These are phyloP conservation scores for Mallotus japonicus DNA, from an alignment of 441 rosid genomes.

Conservation along the genomic window DNA sequence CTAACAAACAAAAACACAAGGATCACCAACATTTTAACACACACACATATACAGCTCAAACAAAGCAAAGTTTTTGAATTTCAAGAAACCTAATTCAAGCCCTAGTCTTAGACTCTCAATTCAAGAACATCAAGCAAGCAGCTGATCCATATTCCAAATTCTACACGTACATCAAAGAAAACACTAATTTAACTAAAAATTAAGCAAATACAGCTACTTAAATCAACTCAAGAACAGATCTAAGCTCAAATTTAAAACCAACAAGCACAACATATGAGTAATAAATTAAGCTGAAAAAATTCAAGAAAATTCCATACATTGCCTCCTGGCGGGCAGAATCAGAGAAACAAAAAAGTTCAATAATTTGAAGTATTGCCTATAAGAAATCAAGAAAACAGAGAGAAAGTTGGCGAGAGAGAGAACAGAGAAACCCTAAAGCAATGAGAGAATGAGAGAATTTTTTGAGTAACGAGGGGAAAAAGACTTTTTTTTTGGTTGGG, in stretches of 20 bases:
- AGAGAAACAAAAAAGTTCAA: background rate
- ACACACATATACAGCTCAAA: conserved; percentile 6
- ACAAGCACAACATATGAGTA: background rate
- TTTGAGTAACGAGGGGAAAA: background rate
- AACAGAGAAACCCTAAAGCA: background rate
- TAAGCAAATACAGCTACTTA: background rate
- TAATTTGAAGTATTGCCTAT: too few relatives aligned
- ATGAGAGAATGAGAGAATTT: background rate
- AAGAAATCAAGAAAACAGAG: background rate
- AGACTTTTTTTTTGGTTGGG: too few relatives aligned
- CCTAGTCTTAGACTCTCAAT: background rate
- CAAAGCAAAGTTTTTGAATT: conserved; percentile 5
- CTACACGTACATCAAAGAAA: background rate
- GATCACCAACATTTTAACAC: background rate
- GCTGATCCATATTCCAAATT: background rate
- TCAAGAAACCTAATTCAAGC: background rate
- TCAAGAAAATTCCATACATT: conserved; percentile 15
- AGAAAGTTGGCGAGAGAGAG: background rate
- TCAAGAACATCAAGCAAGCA: too few relatives aligned
- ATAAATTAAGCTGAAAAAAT: background rate
- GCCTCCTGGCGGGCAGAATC: background rate
- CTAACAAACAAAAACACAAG: background rate
- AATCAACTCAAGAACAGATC: conserved; percentile 6
- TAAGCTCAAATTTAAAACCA: background rate
- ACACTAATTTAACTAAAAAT: background rate